Conservation (phyloP, 2,329 filamentous ascomycete genomes). For the Dactylellina sp. region DNA sequence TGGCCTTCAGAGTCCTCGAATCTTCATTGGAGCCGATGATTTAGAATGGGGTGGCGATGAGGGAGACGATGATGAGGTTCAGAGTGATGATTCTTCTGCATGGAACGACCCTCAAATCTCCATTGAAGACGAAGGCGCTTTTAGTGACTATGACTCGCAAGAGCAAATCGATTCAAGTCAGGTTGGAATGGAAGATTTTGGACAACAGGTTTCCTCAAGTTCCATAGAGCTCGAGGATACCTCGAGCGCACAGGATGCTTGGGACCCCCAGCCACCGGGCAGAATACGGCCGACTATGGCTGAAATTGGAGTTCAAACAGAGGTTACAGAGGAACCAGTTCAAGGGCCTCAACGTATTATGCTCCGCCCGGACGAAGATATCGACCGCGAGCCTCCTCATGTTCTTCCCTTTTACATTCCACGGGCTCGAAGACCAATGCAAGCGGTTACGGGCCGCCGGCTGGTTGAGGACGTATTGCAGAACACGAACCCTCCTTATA, state of each 20-base stretch:
- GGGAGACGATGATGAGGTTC: no score
- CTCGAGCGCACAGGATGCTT: neutral
- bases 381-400: constrained; percentile 3
- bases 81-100: no score
- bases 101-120: no score
- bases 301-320: constrained; percentile 2
- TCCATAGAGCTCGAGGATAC: neutral
- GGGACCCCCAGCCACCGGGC: constrained; percentile 1
- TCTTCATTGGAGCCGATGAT: no score
- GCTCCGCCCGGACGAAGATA: neutral
- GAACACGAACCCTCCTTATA: neutral
- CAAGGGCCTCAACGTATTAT: neutral
- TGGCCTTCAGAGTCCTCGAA: no score
- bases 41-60: no score
- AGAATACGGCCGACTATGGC: neutral
- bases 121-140: no score
- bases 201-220: neutral
- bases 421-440: neutral
- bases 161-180: no score
- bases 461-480: constrained; percentile 8
- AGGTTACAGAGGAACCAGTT: neutral
- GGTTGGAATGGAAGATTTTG: neutral
- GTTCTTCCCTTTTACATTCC: constrained; percentile 20
- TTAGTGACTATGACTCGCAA: no score
- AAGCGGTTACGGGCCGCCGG: neutral